Evolutionary conservation across 257 asterid species (phyloP).

Genomic region (Solanum peruvianum): DNA sequence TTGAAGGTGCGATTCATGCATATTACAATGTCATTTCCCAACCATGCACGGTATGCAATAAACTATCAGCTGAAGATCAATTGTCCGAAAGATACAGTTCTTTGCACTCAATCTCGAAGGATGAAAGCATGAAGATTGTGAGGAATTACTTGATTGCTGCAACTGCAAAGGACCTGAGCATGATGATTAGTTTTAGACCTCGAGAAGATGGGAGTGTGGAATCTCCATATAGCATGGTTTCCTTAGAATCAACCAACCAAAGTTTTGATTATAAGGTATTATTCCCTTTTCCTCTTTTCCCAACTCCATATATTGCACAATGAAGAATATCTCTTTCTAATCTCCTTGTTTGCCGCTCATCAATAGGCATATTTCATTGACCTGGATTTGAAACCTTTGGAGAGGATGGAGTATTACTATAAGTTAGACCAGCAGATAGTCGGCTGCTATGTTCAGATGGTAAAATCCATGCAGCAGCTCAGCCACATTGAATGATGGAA

Average conservation of each 20-base stretch:
- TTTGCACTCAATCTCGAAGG: conserved; percentile 51
- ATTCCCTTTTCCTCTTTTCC: not conserved
- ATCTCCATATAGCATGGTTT: conserved; percentile 35
- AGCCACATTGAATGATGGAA: not conserved
- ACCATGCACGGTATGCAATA: conserved; percentile 60
- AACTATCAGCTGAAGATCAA: conserved; percentile 20
- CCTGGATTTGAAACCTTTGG: conserved; percentile 86
- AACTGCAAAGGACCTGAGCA: conserved; percentile 90
- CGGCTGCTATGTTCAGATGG: conserved; percentile 40
- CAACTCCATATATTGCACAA: not conserved
- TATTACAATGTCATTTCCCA: conserved; percentile 61
- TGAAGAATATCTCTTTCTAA: not conserved
- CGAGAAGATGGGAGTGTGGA: conserved; percentile 25
- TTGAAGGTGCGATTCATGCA: conserved; percentile 93
- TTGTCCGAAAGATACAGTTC: conserved; percentile 30
- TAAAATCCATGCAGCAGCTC: conserved; percentile 10
- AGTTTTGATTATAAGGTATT: conserved; percentile 74
- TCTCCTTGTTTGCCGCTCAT: not conserved
- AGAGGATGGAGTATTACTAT: conserved; percentile 74
- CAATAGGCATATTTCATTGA: conserved; percentile 76
- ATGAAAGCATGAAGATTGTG: conserved; percentile 56
- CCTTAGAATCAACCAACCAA: conserved; percentile 63
- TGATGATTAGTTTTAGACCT: conserved; percentile 76
- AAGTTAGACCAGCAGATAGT: conserved; percentile 77
- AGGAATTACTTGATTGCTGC: conserved; percentile 85